Evolutionary conservation across 2,329 filamentous ascomycete species (phyloP).

Genomic region (Cercospora sojina): DNA sequence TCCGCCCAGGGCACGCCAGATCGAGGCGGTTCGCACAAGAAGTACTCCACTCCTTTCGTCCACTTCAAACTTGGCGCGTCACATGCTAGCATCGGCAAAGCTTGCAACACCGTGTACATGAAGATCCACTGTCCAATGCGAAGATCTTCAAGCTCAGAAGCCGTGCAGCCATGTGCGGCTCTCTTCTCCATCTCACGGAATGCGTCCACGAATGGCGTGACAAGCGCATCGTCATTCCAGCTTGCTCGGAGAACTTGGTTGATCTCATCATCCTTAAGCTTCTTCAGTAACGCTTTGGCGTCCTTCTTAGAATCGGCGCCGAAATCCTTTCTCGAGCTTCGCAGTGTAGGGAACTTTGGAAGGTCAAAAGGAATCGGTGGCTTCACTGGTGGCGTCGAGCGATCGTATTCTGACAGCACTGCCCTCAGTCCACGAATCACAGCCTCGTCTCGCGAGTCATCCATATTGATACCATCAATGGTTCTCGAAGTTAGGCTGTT

Average conservation of each 20-base stretch:
- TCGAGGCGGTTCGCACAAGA: constrained; percentile 72
- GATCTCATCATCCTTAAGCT: constrained; percentile 75
- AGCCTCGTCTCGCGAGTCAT: constrained; percentile 56
- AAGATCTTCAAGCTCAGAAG: constrained; percentile 68
- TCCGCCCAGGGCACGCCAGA: constrained; percentile 69
- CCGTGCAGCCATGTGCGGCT: constrained; percentile 62
- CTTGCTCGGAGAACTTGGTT: constrained; percentile 73
- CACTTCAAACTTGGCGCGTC: constrained; percentile 70
- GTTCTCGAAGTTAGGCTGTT: constrained; percentile 74
- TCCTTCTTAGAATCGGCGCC: constrained; percentile 71
- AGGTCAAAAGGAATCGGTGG: constrained; percentile 90
- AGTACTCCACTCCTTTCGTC: constrained; percentile 75
- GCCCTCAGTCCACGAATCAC: constrained; percentile 70
- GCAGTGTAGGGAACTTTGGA: constrained; percentile 71
- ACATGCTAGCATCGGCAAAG: constrained; percentile 72
- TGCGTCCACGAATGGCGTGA: constrained; percentile 62
- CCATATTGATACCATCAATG: constrained; percentile 64
- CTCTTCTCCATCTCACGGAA: constrained; percentile 71
- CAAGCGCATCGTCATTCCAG: constrained; percentile 72
- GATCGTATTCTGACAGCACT: constrained; percentile 83
- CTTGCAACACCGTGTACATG: constrained; percentile 74
- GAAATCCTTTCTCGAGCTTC: constrained; percentile 64
- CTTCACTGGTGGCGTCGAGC: constrained; percentile 81
- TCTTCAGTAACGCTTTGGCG: constrained; percentile 66
- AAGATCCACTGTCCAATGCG: constrained; percentile 79